Percentiles rank a stretch among this genome's conserved stretches.
Conservation (phyloP, 352 stramenopile genomes). For the Globisporangium cylindrosporum region DNA sequence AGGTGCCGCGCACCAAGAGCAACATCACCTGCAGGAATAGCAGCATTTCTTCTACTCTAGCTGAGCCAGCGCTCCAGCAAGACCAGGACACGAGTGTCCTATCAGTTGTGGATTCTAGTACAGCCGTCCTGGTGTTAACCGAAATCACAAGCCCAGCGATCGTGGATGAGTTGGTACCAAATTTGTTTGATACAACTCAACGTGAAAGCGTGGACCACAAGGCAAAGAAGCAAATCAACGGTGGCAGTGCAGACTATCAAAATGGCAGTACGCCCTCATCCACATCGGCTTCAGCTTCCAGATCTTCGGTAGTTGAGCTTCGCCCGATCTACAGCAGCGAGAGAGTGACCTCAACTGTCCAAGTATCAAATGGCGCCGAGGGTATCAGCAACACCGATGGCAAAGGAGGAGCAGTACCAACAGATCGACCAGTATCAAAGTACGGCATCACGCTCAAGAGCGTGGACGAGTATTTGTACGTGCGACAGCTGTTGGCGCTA, state of each 20-base stretch:
- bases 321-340: neutral
- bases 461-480: neutral
- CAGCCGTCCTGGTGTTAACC: neutral
- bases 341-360: neutral
- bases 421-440: neutral
- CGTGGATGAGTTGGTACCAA: slow-evolving; percentile 24
- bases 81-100: neutral
- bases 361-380: neutral
- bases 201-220: neutral
- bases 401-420: neutral
- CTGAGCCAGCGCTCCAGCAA: neutral
- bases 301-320: neutral
- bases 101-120: neutral
- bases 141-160: slow-evolving; percentile 22
- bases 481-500: neutral
- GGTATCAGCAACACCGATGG: neutral
- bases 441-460: neutral
- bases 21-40: neutral
- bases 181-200: neutral
- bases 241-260: neutral
- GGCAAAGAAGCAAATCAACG: neutral
- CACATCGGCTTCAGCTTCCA: neutral
- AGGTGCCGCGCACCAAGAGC: neutral
- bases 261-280: neutral
- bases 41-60: neutral